phyloP scores from a whole-genome alignment of 73 alveolate species.

The Effrenium voratum region DNA sequence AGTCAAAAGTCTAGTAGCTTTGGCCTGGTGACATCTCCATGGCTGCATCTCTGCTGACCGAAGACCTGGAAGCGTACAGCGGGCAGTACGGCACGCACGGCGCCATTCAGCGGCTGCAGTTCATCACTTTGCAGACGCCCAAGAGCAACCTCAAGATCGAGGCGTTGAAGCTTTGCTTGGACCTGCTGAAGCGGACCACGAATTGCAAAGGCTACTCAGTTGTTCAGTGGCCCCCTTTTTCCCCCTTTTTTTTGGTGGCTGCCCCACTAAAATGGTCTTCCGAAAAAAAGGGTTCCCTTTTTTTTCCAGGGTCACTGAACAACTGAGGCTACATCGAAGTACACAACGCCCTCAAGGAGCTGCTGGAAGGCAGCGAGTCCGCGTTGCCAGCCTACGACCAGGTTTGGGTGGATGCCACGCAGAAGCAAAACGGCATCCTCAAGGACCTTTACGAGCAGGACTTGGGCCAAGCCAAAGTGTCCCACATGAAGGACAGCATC shows the following conservation, averaged over 20 bases:
- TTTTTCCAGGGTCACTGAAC: too few relatives aligned
- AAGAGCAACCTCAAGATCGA: constrained; percentile 67
- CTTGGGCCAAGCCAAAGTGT: constrained; percentile 62
- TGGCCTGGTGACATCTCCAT: too few relatives aligned
- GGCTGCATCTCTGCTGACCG: constrained; percentile 59
- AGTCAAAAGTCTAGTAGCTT: too few relatives aligned
- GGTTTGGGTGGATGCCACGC: constrained; percentile 85
- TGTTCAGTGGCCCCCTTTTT: background rate
- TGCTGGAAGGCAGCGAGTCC: constrained; percentile 67
- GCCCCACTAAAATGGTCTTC: background rate
- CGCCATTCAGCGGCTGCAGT: constrained; percentile 84
- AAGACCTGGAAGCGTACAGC: constrained; percentile 77
- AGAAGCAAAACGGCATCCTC: constrained; percentile 75
- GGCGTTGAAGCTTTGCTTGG: constrained; percentile 77
- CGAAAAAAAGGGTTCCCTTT: too few relatives aligned
- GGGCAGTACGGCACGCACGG: constrained; percentile 93
- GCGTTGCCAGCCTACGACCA: constrained; percentile 73
- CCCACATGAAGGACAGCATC: constrained; percentile 90
- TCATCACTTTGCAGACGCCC: constrained; percentile 55
- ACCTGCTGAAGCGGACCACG: constrained; percentile 69
- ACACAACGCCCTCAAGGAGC: constrained; percentile 64
- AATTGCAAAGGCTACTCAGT: constrained; percentile 49
- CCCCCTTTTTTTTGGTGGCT: background rate
- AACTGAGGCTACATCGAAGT: constrained; percentile 81
- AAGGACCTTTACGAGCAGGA: constrained; percentile 89